phyloP scores from a whole-genome alignment of 2,329 filamentous ascomycete species.

The Periglandula ipomoeae region DNA sequence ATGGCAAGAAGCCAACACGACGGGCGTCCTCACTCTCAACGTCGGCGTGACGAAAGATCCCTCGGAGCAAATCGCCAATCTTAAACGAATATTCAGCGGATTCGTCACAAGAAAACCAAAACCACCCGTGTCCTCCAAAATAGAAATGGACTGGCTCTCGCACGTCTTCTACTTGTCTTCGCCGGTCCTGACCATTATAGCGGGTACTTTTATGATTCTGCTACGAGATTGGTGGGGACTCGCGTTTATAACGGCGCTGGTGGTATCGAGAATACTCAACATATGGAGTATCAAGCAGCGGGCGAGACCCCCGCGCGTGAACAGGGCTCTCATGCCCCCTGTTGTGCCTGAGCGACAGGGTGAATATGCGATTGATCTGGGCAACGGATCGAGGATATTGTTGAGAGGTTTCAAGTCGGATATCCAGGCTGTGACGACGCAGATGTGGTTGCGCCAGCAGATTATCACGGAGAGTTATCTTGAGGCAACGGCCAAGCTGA shows the following conservation, averaged over 20 bases:
- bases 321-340: background rate
- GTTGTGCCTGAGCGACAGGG: conserved; percentile 10
- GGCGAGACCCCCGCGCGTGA: background rate
- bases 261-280: conserved; percentile 46
- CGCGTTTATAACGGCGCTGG: conserved; percentile 35
- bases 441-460: conserved; percentile 44
- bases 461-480: conserved; percentile 41
- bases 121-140: background rate
- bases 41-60: conserved; percentile 16
- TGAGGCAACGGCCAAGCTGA: conserved; percentile 43
- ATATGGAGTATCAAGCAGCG: conserved; percentile 47
- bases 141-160: conserved; percentile 35
- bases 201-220: conserved; percentile 35
- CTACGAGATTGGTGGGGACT: conserved; percentile 45
- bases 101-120: too few relatives aligned
- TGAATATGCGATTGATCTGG: conserved; percentile 45
- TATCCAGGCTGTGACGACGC: conserved; percentile 49
- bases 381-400: conserved; percentile 39
- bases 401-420: conserved; percentile 46
- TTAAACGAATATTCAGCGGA: conserved; percentile 13
- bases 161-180: conserved; percentile 39
- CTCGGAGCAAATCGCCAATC: conserved; percentile 7
- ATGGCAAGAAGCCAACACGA: conserved; percentile 13
- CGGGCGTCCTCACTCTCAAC: conserved; percentile 16
- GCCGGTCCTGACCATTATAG: conserved; percentile 35